Conservation (phyloP, 228 moss, liverwort and hornwort genomes). For the Sphagnum magellanicum region DNA sequence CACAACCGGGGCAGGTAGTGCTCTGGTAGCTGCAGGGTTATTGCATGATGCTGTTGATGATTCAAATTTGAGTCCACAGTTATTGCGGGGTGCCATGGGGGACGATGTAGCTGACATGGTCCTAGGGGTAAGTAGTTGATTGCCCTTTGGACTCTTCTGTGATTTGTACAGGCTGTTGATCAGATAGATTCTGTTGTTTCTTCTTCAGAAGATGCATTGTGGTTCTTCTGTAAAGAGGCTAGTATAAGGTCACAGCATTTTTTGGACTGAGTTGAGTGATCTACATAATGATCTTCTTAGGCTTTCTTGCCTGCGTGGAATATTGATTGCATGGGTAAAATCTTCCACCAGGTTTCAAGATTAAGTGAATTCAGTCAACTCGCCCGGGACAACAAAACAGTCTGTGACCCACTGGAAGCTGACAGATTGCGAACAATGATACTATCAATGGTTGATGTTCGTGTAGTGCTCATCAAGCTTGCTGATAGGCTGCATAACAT, state of each 20-base stretch:
- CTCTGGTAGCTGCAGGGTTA: conserved; percentile 81
- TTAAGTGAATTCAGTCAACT: conserved; percentile 76
- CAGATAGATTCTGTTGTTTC: no score
- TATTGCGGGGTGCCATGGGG: conserved; percentile 51
- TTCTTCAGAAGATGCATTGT: no score
- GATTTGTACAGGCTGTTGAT: no score
- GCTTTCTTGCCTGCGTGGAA: no score
- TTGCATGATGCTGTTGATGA: conserved; percentile 87
- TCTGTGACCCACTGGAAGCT: conserved; percentile 58
- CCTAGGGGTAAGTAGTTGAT: conserved; percentile 44
- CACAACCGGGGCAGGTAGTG: conserved; percentile 58
- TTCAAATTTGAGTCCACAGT: conserved; percentile 37
- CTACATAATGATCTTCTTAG: no score
- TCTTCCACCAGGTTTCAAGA: conserved; percentile 58
- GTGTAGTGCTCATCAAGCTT: conserved; percentile 89
- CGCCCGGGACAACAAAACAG: conserved; percentile 61
- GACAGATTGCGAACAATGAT: conserved; percentile 82
- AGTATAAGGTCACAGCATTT: no score
- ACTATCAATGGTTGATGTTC: conserved; percentile 83
- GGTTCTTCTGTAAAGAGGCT: no score
- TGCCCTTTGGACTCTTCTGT: no score
- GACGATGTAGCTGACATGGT: conserved; percentile 67
- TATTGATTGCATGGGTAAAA: no score
- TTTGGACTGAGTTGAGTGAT: no score
- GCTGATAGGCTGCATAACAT: conserved; percentile 87